Evolutionary conservation across 2,329 filamentous ascomycete species (phyloP), one percentile per base, ranked within the genome.

Genomic region (Calonectria fujianensis): DNA sequence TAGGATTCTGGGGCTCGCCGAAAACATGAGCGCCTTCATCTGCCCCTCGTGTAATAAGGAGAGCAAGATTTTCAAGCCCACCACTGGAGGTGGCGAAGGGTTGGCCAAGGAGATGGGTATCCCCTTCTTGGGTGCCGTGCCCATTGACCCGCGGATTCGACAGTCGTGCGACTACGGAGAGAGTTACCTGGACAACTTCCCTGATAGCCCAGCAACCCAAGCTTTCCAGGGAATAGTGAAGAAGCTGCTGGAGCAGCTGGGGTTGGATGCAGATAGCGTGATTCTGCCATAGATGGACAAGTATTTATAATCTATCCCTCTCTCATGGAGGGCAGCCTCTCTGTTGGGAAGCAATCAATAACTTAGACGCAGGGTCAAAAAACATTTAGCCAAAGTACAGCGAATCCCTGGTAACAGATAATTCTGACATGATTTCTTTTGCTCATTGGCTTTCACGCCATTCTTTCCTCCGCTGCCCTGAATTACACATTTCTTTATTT

Each of bases 1-100:
- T 79, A 91, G 89, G 63, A 92, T 99, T 9, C 85, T 99, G 4
- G 97, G 97, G 0, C 88, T 99, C 51, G 97, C 98, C 20, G 97
- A 99, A 88, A 99, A 99, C 83, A 99, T 99, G 97, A 95, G 93
- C 73, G 95, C 96, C 4, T 99, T 98, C 80, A 96, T 99, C 69
- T 99, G 97, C 83, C 96, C 96, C 13, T 96, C 95, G 72, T 99
- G 97, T 85, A 94, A 92, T 70, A 93, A 96, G 78, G 88, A 92
- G 83, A 93, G 90, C 81, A 92, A 98, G 84, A 98, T 99, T 65
- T 99, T 99, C 88, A 91, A 92, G 79, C 93, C 97, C 14, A 97
- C 95, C 13, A 99, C 97, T 0, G 97, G 97, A 11, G 97, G 97
- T 27, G 97, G 95, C 2, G 89, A 90, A 71, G 92, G 91, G 52